phyloP scores from a whole-genome alignment of 306 rosid genomes.

The Neltuma alba region DNA sequence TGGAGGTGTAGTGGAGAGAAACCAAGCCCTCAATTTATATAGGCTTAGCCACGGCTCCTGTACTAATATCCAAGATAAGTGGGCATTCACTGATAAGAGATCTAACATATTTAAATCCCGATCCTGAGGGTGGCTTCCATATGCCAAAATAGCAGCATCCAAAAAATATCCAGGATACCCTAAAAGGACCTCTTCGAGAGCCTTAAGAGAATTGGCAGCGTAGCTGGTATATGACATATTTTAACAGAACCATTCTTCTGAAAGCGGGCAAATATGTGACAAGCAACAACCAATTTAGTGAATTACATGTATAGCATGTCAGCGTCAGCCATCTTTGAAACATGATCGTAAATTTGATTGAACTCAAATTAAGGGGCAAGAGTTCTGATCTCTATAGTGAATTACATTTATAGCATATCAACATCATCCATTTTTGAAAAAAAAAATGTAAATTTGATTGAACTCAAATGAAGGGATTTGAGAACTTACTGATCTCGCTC shows the following conservation, averaged over 20 bases:
- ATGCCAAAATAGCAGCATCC: constrained; percentile 7
- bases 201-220: constrained; percentile 12
- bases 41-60: neutral
- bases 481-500: constrained; percentile 89
- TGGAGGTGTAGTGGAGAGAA: no score
- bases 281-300: neutral
- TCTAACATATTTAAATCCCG: constrained; percentile 17
- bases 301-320: neutral
- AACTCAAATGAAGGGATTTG: constrained; percentile 20
- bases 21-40: neutral
- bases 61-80: constrained; percentile 1
- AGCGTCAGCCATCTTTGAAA: neutral
- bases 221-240: constrained; percentile 13
- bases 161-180: constrained; percentile 25
- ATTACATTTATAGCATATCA: neutral
- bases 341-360: constrained; percentile 19
- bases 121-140: neutral
- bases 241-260: constrained; percentile 15
- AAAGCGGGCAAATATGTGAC: constrained; percentile 14
- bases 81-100: neutral
- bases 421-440: constrained; percentile 1
- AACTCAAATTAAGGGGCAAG: constrained; percentile 5
- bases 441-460: constrained; percentile 23
- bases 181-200: constrained; percentile 5
- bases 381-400: neutral